Percentiles rank a stretch among this genome's conserved stretches.
phyloP scores from a whole-genome alignment of 1,139 yeast genomes.

The Geotrichum candidum region DNA sequence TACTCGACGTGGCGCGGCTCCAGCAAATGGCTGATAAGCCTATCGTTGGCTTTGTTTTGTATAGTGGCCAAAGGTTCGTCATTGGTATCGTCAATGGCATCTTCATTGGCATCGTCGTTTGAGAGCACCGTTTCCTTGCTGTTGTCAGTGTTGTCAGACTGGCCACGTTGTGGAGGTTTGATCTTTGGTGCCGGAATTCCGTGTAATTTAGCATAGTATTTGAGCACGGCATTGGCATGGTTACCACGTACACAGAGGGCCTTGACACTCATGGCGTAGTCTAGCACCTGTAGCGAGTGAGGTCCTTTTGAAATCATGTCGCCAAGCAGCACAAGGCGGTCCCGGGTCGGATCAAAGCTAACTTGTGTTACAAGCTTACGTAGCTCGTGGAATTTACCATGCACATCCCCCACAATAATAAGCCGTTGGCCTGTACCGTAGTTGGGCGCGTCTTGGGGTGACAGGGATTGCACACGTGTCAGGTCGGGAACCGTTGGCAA shows the following conservation, averaged over 20 bases:
- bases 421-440: slow-evolving; percentile 26
- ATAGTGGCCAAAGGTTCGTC: neutral
- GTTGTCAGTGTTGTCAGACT: neutral
- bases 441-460: neutral
- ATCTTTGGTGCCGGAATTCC: slow-evolving; percentile 38
- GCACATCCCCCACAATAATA: slow-evolving; percentile 79
- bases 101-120: neutral
- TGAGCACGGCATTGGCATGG: slow-evolving; percentile 67
- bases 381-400: slow-evolving; percentile 64
- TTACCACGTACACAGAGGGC: slow-evolving; percentile 75
- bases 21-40: slow-evolving; percentile 52
- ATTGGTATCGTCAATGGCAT: too few species aligned
- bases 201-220: slow-evolving; percentile 56
- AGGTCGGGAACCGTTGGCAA: neutral
- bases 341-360: slow-evolving; percentile 43
- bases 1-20: slow-evolving; percentile 56
- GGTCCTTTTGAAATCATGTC: slow-evolving; percentile 86
- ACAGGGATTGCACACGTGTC: neutral
- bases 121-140: neutral
- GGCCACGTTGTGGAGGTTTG: slow-evolving; percentile 8
- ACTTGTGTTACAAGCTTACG: slow-evolving; percentile 43
- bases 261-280: slow-evolving; percentile 48
- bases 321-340: slow-evolving; percentile 68
- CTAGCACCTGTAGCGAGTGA: slow-evolving; percentile 61
- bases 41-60: slow-evolving; percentile 40